phyloP scores from a whole-genome alignment of 208 protist genomes.

The Trichomonas gallinae region DNA sequence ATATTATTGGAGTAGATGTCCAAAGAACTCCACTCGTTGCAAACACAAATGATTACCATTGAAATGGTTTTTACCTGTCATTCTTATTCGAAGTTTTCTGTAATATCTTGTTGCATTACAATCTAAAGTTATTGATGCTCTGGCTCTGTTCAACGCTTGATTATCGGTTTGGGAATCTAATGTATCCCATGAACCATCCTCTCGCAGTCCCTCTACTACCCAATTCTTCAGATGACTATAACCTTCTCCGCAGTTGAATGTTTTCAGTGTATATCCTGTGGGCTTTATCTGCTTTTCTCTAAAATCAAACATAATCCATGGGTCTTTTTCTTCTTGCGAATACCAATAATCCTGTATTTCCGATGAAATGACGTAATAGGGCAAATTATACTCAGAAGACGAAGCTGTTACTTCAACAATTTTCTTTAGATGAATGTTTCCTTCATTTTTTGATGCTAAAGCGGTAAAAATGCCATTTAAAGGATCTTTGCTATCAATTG shows the following conservation, averaged over 20 bases:
- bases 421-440: neutral
- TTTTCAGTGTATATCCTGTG: neutral
- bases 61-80: neutral
- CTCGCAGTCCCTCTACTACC: neutral
- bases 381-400: neutral
- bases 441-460: neutral
- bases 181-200: neutral
- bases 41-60: neutral
- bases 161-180: neutral
- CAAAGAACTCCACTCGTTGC: neutral
- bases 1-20: neutral
- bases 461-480: neutral
- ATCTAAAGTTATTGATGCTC: neutral
- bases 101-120: neutral
- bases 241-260: neutral
- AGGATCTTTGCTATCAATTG: neutral
- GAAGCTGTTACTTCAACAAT: neutral
- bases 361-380: neutral
- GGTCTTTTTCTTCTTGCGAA: neutral
- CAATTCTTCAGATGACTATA: neutral
- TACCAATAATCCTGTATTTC: neutral
- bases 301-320: neutral
- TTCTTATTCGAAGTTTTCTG: neutral
- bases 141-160: neutral
- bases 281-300: neutral